These are phyloP conservation scores for Roridomyces roridus DNA, from an alignment of 768 basidiomycete species.

Conservation along the genomic window DNA sequence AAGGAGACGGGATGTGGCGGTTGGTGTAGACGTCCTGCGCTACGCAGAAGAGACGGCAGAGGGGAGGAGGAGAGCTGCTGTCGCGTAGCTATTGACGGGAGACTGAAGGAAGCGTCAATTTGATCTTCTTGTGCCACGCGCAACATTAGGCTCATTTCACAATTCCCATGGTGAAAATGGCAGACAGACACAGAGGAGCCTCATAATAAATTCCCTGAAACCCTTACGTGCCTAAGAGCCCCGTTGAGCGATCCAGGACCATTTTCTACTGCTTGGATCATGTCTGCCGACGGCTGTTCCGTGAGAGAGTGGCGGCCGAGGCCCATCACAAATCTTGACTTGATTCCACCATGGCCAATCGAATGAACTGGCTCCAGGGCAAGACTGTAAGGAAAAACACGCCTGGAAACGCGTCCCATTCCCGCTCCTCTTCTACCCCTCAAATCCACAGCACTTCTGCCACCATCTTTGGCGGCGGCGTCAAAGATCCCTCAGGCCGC, in stretches of 20 bases:
- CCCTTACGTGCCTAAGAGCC: no score
- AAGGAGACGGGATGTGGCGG: constrained; percentile 1
- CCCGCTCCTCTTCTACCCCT: constrained; percentile 69
- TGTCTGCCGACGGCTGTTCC: no score
- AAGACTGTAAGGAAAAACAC: constrained; percentile 78
- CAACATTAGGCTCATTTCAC: no score
- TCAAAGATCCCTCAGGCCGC: constrained; percentile 86
- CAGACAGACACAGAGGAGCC: no score
- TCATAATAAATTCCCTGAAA: no score
- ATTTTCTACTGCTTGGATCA: no score
- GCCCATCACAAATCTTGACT: no score
- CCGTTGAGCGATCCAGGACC: no score
- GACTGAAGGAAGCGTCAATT: neutral
- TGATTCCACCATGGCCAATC: constrained; percentile 21
- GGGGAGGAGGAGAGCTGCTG: neutral
- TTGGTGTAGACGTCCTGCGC: constrained; percentile 20
- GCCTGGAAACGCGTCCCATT: constrained; percentile 38
- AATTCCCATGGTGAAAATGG: no score
- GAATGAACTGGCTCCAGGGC: constrained; percentile 66
- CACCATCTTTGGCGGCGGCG: constrained; percentile 81
- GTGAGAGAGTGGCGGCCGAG: no score
- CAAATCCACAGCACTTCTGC: constrained; percentile 75
- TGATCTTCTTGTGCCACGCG: no score
- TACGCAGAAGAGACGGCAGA: constrained; percentile 17
- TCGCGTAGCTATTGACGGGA: constrained; percentile 3